Evolutionary conservation across 345 rosid species (phyloP).

Genomic region (Ceriops tagal): DNA sequence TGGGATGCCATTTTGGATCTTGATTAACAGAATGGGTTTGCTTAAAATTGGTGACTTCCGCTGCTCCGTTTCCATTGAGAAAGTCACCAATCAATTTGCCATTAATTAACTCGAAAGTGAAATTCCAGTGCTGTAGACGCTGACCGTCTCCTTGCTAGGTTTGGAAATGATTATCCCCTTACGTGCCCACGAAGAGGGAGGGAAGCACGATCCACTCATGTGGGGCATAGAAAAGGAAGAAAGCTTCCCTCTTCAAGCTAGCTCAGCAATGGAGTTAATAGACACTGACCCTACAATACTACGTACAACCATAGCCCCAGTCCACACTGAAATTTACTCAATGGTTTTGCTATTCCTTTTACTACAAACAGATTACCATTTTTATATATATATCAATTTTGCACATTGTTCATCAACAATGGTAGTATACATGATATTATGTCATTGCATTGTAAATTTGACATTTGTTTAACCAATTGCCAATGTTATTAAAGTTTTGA

Average conservation of each 20-base stretch:
- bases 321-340: neutral
- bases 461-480: neutral
- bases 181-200: slow-evolving; percentile 19
- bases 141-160: neutral
- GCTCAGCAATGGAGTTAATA: neutral
- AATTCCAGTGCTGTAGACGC: neutral
- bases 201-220: slow-evolving; percentile 30
- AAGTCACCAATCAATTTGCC: neutral
- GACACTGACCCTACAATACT: neutral
- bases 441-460: neutral
- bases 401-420: no score
- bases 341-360: no score
- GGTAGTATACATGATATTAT: no score
- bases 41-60: neutral
- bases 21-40: neutral
- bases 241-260: slow-evolving; percentile 23
- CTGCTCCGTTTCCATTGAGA: neutral
- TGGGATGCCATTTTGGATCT: neutral
- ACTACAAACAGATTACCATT: no score
- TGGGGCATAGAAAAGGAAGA: slow-evolving; percentile 6
- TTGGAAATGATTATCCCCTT: neutral
- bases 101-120: neutral
- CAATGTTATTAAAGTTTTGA: slow-evolving; percentile 4
- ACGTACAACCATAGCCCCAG: neutral
- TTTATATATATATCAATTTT: no score